Conservation (phyloP, 768 basidiomycete species). For the Leccinum pellstonianum region DNA sequence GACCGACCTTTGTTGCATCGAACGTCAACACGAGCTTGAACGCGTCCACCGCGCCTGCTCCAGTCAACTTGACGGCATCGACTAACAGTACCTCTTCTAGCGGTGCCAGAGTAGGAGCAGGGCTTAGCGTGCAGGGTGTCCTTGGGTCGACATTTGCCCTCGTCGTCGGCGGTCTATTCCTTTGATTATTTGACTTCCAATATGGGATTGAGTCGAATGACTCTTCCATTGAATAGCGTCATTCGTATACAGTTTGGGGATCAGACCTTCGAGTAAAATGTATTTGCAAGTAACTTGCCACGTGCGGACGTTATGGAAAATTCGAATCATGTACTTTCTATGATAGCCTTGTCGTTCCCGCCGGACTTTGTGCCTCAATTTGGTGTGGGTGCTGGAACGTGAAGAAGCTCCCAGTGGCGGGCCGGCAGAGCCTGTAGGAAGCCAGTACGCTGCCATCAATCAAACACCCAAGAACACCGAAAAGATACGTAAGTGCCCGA, state of each 20-base stretch:
- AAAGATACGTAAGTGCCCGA: too few species aligned
- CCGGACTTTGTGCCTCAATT: too few species aligned
- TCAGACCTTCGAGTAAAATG: background rate
- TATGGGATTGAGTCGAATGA: background rate
- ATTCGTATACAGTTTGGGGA: background rate
- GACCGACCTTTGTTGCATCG: constrained; percentile 38
- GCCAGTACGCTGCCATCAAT: too few species aligned
- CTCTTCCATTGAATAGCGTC: background rate
- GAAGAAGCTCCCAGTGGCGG: too few species aligned
- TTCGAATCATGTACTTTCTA: too few species aligned
- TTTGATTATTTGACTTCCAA: background rate
- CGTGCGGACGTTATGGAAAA: background rate
- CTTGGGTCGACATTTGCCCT: constrained; percentile 10
- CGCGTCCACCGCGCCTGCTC: constrained; percentile 32
- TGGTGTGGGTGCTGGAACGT: too few species aligned
- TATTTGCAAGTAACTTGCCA: background rate
- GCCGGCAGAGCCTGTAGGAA: too few species aligned
- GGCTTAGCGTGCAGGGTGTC: constrained; percentile 4
- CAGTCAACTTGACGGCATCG: constrained; percentile 38
- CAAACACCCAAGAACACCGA: too few species aligned
- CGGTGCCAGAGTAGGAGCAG: constrained; percentile 1
- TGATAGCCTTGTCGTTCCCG: too few species aligned
- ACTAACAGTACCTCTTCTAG: constrained; percentile 1
- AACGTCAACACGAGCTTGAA: constrained; percentile 38
- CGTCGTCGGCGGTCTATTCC: constrained; percentile 5